These are phyloP conservation scores for Thalassiosira allenii DNA, from an alignment of 352 stramenopile species.

Conservation along the genomic window DNA sequence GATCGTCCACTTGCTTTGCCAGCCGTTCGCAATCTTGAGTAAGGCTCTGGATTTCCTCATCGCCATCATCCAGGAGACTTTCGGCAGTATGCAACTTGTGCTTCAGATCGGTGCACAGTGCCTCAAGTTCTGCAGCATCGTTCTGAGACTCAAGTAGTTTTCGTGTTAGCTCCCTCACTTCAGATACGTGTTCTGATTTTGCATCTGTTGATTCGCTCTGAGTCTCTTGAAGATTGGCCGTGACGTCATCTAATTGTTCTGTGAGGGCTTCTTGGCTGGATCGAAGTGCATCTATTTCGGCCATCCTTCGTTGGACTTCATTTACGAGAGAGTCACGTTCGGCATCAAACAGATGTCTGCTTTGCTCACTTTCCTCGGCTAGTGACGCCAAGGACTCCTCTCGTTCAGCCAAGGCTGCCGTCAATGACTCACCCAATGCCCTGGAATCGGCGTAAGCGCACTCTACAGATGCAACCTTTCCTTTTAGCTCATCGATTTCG, in stretches of 20 bases:
- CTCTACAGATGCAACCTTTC: no score
- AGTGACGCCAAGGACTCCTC: no score
- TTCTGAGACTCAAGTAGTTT: conserved; percentile 14
- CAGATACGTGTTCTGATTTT: not conserved
- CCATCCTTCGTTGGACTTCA: no score
- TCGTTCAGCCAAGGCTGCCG: no score
- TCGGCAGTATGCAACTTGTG: conserved; percentile 46
- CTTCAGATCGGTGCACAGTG: conserved; percentile 25
- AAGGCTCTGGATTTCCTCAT: conserved; percentile 40
- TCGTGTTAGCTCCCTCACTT: conserved; percentile 18
- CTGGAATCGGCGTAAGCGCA: no score
- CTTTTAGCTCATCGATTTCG: conserved; percentile 24
- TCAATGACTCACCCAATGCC: no score
- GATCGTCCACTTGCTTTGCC: conserved; percentile 19
- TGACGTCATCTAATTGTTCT: no score
- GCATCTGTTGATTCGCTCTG: not conserved
- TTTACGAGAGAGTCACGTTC: no score
- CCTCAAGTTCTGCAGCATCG: conserved; percentile 13
- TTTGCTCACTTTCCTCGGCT: no score
- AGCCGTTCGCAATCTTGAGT: conserved; percentile 28
- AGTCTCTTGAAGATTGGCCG: not conserved
- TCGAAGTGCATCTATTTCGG: no score
- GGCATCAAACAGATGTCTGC: no score
- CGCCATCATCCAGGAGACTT: conserved; percentile 37
- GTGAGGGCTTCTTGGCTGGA: no score